Evolutionary conservation across 331 rosid species (phyloP).

Genomic region (Malus hybrid): DNA sequence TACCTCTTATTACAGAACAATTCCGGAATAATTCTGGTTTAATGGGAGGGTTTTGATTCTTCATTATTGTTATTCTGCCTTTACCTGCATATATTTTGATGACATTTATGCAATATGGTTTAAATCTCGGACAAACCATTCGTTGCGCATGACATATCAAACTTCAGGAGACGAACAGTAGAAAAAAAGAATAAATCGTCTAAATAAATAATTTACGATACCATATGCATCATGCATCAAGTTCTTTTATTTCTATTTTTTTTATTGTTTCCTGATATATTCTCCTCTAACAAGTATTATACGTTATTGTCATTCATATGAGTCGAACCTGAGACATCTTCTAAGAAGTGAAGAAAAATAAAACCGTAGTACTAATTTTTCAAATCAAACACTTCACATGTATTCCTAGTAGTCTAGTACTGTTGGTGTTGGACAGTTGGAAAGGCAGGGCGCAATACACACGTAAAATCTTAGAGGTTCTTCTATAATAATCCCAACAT

Average conservation of each 20-base stretch:
- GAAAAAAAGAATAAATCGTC: background rate
- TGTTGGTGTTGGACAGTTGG: background rate
- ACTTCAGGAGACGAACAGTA: conserved; percentile 2
- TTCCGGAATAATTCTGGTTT: conserved; percentile 10
- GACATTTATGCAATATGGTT: background rate
- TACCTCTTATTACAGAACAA: background rate
- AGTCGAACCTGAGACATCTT: too few species aligned
- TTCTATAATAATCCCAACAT: background rate
- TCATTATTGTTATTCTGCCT: background rate
- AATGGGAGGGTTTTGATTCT: conserved; percentile 5
- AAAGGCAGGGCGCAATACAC: conserved; percentile 6
- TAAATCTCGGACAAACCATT: background rate
- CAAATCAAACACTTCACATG: background rate
- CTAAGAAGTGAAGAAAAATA: too few species aligned
- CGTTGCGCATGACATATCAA: background rate
- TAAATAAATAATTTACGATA: background rate
- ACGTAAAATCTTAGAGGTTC: background rate
- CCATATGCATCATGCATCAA: background rate
- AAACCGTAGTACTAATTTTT: too few species aligned
- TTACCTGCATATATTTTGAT: background rate
- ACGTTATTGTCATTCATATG: too few species aligned
- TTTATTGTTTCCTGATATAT: too few species aligned
- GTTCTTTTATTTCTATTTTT: too few species aligned
- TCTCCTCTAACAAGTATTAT: background rate
- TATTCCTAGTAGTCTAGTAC: background rate